Base-by-base conservation (phyloP, 345 rosid species). In the Erodium maritimum region DNA sequence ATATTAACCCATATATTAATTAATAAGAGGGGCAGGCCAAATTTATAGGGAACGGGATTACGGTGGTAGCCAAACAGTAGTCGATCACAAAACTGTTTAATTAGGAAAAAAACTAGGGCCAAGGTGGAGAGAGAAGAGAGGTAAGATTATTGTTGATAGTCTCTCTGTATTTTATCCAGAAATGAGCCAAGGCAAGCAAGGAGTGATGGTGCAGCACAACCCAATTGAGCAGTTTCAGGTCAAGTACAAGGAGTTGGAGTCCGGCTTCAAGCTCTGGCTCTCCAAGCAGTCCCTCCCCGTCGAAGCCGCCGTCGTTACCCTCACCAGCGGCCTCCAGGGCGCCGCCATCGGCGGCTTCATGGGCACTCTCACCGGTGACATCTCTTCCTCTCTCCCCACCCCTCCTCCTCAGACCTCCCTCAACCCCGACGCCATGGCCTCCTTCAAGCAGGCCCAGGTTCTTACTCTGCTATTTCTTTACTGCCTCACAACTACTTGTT, bases 391-490 rank as follows among this genome's bases (percentile, higher is more conserved):
- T 45, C 50, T 72, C 17, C 71, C 68, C 5, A 48, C 57, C 23
- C 64, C 68, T 54, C 67, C 81, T 48, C 79, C 77, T 1, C 62
- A 60, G 56, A 73, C 71, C 51, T 4, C 66, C 61, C 59, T 67
- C 62, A 64, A 75, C 63, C 71, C 79, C 19, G 62, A 78, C 45
- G 75, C 73, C 62, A 62, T 72, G 79, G 77, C 82, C 20, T 72
- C 79, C 23, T 63, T 91, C 58, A 67, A 86, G 76, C 98, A 91
- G 71, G 91, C 96, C 55, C 98, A 86, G 91, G 98, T 88, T 19
- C 21, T 17, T 11, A 6, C 37, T 1, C 37, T 29, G n/a, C n/a
- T n/a, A n/a, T n/a, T 11, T 25, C 33, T 25, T 25, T 7, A 25
- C 7, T 25, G 33, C 33, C 46, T 12, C 11, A 11, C 8, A 37